Percentiles rank a stretch among this genome's conserved stretches.
Evolutionary conservation across 306 rosid genomes (phyloP).

Genomic region (Malus sieversii): DNA sequence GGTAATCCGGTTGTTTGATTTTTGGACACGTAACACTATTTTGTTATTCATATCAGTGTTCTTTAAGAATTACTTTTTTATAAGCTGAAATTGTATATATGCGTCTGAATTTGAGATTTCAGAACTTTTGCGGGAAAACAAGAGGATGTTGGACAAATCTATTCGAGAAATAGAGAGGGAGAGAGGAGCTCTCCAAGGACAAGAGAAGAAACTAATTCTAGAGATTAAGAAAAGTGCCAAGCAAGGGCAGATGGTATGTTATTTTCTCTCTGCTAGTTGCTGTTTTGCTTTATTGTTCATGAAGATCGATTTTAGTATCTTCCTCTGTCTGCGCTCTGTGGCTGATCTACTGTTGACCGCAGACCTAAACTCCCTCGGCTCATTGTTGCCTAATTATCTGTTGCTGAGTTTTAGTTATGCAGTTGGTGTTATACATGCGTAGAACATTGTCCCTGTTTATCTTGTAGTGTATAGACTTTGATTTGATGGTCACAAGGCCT

Average conservation of each 20-base stretch:
- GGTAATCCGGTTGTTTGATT: not conserved
- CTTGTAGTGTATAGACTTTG: not conserved
- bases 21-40: not conserved
- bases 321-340: not conserved
- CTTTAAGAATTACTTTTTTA: not conserved
- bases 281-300: not conserved
- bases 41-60: not conserved
- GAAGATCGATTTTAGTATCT: not conserved
- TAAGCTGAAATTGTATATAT: slow-evolving; percentile 4
- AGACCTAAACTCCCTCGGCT: not conserved
- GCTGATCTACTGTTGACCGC: not conserved
- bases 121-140: slow-evolving; percentile 96
- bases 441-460: not conserved
- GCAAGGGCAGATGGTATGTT: slow-evolving; percentile 94
- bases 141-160: slow-evolving; percentile 96
- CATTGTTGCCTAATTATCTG: not conserved
- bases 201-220: slow-evolving; percentile 81
- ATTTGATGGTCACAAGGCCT: slow-evolving; percentile 4
- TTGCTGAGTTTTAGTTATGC: not conserved
- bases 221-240: slow-evolving; percentile 99
- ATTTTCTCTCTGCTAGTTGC: not conserved
- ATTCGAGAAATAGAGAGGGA: slow-evolving; percentile 96
- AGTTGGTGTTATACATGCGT: not conserved
- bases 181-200: slow-evolving; percentile 78
- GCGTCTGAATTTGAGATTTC: slow-evolving; percentile 23